These are phyloP conservation scores for Umbellularia californica DNA, from an alignment of 164 flowering plant species.

Conservation along the genomic window DNA sequence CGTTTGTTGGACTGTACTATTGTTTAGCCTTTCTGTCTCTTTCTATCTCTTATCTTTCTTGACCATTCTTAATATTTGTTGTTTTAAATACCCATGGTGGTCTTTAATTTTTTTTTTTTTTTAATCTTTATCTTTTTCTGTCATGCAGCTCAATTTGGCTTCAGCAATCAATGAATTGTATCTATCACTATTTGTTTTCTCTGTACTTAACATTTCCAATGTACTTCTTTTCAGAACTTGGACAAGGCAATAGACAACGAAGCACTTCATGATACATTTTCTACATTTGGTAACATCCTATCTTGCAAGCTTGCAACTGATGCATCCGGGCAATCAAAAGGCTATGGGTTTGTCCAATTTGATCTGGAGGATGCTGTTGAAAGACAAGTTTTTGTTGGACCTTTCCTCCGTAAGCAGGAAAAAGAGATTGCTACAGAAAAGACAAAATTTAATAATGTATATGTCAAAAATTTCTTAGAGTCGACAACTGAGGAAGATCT, in stretches of 20 bases:
- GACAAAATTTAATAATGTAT: conserved; percentile 63
- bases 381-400: conserved; percentile 73
- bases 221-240: conserved; percentile 40
- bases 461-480: conserved; percentile 67
- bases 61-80: too few species aligned
- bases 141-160: too few species aligned
- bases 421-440: conserved; percentile 32
- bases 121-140: too few species aligned
- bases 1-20: too few species aligned
- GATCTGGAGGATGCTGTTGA: conserved; percentile 70
- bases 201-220: background rate
- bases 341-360: conserved; percentile 81
- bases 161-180: background rate
- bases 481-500: conserved; percentile 55
- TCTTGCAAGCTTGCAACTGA: conserved; percentile 74
- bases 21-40: too few species aligned
- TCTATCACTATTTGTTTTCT: background rate
- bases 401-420: conserved; percentile 59
- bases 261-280: conserved; percentile 66
- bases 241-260: conserved; percentile 75
- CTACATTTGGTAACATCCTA: conserved; percentile 55
- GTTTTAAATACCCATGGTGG: background rate
- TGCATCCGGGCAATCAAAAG: conserved; percentile 60
- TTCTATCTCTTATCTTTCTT: too few species aligned
- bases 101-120: background rate